Conservation (phyloP, 345 rosid genomes). For the Melastoma malabathricum region DNA sequence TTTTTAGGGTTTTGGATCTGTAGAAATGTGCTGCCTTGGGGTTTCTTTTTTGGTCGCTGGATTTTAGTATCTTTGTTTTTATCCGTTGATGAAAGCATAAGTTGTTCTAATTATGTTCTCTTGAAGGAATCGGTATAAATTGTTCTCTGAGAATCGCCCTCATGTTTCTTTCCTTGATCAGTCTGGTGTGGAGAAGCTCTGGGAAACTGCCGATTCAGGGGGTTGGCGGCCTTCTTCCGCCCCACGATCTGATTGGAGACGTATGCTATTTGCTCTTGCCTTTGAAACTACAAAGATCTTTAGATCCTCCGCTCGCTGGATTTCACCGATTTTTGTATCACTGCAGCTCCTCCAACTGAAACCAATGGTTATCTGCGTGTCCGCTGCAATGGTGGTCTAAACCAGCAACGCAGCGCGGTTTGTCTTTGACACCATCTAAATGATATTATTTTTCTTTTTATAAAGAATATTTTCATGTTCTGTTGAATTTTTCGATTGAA, state of each 20-base stretch:
- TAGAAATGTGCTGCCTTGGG: too few species aligned
- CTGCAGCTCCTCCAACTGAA: conserved; percentile 77
- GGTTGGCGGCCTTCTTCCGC: conserved; percentile 98
- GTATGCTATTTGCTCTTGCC: conserved; percentile 27
- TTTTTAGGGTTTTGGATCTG: too few species aligned
- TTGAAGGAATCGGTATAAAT: not conserved
- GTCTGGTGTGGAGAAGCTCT: conserved; percentile 68
- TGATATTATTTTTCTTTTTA: not conserved
- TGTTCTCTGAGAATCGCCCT: not conserved
- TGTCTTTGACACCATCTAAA: conserved; percentile 13
- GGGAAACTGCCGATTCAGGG: conserved; percentile 78
- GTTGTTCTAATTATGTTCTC: not conserved
- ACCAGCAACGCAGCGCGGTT: conserved; percentile 98
- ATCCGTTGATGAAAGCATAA: not conserved
- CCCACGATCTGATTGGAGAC: conserved; percentile 86
- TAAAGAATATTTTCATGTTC: not conserved
- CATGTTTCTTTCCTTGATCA: conserved; percentile 16
- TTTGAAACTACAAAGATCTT: not conserved
- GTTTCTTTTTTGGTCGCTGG: too few species aligned
- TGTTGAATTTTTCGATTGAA: not conserved
- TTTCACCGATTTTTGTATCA: not conserved
- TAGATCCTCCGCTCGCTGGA: not conserved
- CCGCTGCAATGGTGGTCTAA: conserved; percentile 95
- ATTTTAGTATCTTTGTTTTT: too few species aligned
- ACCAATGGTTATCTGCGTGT: conserved; percentile 90